A percentile compares a stretch with the other conserved stretches of the same genome.
Evolutionary conservation across 208 protist genomes (phyloP).

Genomic region (Trypanosoma boissoni): DNA sequence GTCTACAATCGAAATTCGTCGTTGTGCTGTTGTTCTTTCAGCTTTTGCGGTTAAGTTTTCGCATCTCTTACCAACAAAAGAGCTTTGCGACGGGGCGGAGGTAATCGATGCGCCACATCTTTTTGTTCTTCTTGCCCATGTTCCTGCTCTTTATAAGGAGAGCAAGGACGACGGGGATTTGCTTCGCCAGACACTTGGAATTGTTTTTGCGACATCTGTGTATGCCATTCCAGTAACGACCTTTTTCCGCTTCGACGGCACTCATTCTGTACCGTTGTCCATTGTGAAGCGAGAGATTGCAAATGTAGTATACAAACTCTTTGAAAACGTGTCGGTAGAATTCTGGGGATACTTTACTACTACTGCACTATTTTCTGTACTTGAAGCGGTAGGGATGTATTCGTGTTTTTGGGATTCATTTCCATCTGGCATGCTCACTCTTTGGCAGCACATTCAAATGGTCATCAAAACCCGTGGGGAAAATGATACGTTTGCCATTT

Average conservation of each 20-base stretch:
- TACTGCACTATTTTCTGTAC: slow-evolving; percentile 26
- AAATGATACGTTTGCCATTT: slow-evolving; percentile 6
- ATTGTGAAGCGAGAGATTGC: slow-evolving; percentile 20
- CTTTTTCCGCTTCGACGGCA: slow-evolving; percentile 31
- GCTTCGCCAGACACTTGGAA: slow-evolving; percentile 14
- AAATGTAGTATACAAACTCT: slow-evolving; percentile 19
- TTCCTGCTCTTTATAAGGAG: slow-evolving; percentile 8
- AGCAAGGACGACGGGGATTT: slow-evolving; percentile 3
- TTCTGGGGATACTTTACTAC: slow-evolving; percentile 34
- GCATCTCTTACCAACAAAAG: slow-evolving; percentile 1
- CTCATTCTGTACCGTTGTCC: background rate
- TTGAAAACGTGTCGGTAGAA: slow-evolving; percentile 20
- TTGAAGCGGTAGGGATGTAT: slow-evolving; percentile 30
- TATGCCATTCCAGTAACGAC: slow-evolving; percentile 21
- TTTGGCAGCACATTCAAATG: slow-evolving; percentile 2
- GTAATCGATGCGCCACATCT: slow-evolving; percentile 12
- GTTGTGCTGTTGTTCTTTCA: slow-evolving; percentile 26
- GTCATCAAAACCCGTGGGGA: background rate
- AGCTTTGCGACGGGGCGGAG: background rate
- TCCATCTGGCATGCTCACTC: slow-evolving; percentile 6
- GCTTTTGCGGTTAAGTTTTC: slow-evolving; percentile 20
- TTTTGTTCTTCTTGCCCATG: slow-evolving; percentile 7
- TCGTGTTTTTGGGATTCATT: slow-evolving; percentile 23
- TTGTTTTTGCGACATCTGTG: slow-evolving; percentile 23
- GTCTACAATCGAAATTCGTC: slow-evolving; percentile 5